Evolutionary conservation across 768 basidiomycete genomes (phyloP).

Genomic region (Termitomyces bulborhizus): DNA sequence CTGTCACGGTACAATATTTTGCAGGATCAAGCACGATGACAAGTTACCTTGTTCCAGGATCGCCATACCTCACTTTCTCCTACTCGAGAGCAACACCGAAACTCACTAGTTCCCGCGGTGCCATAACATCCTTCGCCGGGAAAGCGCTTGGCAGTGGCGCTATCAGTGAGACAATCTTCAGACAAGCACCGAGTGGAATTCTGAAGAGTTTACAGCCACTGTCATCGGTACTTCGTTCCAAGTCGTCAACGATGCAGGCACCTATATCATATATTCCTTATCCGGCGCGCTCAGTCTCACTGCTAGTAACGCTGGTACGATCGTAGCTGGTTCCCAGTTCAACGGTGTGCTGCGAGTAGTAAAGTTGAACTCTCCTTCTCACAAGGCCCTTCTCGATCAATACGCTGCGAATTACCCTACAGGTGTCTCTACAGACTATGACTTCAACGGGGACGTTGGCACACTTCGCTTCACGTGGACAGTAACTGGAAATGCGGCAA

Average conservation of each 20-base stretch:
- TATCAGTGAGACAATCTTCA: constrained; percentile 10
- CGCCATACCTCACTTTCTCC: constrained; percentile 27
- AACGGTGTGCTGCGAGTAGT: constrained; percentile 25
- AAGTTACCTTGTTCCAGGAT: constrained; percentile 26
- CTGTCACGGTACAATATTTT: constrained; percentile 29
- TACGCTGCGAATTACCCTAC: constrained; percentile 26
- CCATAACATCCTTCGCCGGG: constrained; percentile 24
- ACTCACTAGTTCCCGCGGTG: constrained; percentile 22
- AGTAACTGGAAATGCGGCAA: constrained; percentile 20
- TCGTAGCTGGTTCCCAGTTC: constrained; percentile 16
- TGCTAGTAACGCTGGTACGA: constrained; percentile 18
- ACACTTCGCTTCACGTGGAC: constrained; percentile 26
- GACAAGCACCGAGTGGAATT: background rate
- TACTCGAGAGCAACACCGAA: constrained; percentile 24
- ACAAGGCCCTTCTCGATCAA: constrained; percentile 22
- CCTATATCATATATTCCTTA: constrained; percentile 27
- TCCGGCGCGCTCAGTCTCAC: constrained; percentile 22
- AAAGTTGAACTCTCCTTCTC: constrained; percentile 20
- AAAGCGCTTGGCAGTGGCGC: constrained; percentile 14
- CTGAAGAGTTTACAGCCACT: constrained; percentile 13
- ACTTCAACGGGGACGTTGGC: constrained; percentile 21
- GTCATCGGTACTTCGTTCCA: constrained; percentile 22
- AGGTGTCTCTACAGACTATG: constrained; percentile 21
- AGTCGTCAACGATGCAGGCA: constrained; percentile 22
- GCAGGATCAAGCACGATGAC: constrained; percentile 23